Conservation (phyloP, 148 eudicot species). For the Amaranthus cruentus region DNA sequence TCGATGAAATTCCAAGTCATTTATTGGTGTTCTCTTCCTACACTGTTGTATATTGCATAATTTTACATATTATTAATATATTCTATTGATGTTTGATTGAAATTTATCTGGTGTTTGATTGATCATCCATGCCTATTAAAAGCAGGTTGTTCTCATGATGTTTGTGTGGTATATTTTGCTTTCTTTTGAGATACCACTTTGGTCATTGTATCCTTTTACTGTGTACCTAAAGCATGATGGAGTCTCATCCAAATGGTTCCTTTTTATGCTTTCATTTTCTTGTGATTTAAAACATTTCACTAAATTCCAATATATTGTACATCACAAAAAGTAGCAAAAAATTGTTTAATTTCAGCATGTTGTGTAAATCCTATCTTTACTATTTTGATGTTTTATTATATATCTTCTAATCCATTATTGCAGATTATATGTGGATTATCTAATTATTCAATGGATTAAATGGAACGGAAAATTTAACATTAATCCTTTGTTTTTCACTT, state of each 20-base stretch:
- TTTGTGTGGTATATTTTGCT: slow-evolving; percentile 25
- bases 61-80: slow-evolving; percentile 3
- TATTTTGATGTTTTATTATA: slow-evolving; percentile 13
- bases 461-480: too few species aligned
- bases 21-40: slow-evolving; percentile 17
- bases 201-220: slow-evolving; percentile 26
- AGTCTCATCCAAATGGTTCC: slow-evolving; percentile 14
- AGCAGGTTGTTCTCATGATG: slow-evolving; percentile 14
- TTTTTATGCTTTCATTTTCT: slow-evolving; percentile 6
- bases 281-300: slow-evolving; percentile 7
- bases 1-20: slow-evolving; percentile 1
- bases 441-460: slow-evolving; percentile 73
- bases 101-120: neutral
- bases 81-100: neutral
- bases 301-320: slow-evolving; percentile 23
- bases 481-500: too few species aligned
- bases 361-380: neutral
- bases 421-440: slow-evolving; percentile 81
- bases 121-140: neutral
- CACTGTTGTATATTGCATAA: neutral
- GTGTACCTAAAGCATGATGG: slow-evolving; percentile 28
- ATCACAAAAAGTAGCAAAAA: slow-evolving; percentile 9
- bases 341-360: slow-evolving; percentile 1
- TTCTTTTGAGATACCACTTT: slow-evolving; percentile 17
- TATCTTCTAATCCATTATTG: slow-evolving; percentile 13